phyloP scores from a whole-genome alignment of 805 yeast species.

The Saturnispora serradocipensis region DNA sequence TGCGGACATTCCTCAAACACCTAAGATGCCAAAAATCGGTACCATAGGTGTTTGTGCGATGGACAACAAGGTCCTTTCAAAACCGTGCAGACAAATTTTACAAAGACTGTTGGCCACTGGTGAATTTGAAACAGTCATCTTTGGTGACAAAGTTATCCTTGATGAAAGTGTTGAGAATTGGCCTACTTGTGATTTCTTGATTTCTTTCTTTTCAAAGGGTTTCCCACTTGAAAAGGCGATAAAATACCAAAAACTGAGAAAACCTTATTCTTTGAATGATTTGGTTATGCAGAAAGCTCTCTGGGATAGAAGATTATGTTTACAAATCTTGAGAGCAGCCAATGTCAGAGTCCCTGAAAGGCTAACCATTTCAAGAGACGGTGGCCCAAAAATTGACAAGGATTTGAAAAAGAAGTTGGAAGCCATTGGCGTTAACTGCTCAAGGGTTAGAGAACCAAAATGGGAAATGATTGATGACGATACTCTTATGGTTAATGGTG shows the following conservation, averaged over 20 bases:
- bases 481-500: conserved; percentile 67
- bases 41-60: conserved; percentile 98
- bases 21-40: conserved; percentile 65
- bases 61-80: conserved; percentile 93
- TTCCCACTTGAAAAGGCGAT: conserved; percentile 96
- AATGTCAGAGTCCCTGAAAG: conserved; percentile 87
- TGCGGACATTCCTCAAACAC: conserved; percentile 26
- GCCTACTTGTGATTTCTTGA: conserved; percentile 97
- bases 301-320: conserved; percentile 95
- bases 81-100: conserved; percentile 88
- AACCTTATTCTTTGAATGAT: conserved; percentile 86
- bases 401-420: conserved; percentile 52
- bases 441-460: conserved; percentile 50
- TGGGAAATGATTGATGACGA: conserved; percentile 90
- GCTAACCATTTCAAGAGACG: conserved; percentile 87
- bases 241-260: conserved; percentile 75
- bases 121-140: conserved; percentile 92
- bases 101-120: conserved; percentile 84
- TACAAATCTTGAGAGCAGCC: conserved; percentile 66
- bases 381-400: conserved; percentile 82
- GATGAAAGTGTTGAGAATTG: conserved; percentile 93
- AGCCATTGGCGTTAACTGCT: conserved; percentile 49
- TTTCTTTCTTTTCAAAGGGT: conserved; percentile 90
- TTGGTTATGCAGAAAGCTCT: conserved; percentile 81
- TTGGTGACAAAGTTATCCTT: conserved; percentile 92